These are phyloP conservation scores for Gossypium raimondii DNA, from an alignment of 345 rosid genomes.

Conservation along the genomic window DNA sequence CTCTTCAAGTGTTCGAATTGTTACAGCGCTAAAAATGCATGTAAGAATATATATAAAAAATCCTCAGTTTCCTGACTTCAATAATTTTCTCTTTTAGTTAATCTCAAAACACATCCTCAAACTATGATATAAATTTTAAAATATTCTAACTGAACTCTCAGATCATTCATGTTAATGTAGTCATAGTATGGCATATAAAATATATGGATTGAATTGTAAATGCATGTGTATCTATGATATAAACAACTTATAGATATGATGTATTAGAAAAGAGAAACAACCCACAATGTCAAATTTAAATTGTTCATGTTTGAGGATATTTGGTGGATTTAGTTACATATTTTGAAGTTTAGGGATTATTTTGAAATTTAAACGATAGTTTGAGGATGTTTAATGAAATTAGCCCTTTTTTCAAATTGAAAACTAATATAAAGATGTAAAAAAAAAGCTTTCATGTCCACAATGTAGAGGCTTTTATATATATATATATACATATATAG, in stretches of 20 bases:
- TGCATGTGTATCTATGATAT: neutral
- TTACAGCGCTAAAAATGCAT: conserved; percentile 18
- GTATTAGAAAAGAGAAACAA: too few species aligned
- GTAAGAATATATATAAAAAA: neutral
- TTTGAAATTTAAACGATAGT: too few species aligned
- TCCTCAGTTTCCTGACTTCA: conserved; percentile 12
- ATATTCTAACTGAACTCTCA: too few species aligned
- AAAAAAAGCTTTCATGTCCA: neutral
- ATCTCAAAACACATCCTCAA: neutral
- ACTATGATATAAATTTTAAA: neutral
- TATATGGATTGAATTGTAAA: neutral
- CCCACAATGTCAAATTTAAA: too few species aligned
- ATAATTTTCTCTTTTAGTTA: neutral
- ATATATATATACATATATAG: neutral
- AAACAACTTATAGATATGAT: too few species aligned
- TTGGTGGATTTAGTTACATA: too few species aligned
- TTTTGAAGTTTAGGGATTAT: too few species aligned
- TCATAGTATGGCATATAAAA: too few species aligned
- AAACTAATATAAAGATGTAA: neutral
- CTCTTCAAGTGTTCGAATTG: neutral
- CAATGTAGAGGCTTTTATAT: neutral
- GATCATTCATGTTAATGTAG: too few species aligned
- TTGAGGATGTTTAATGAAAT: too few species aligned
- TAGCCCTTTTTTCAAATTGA: neutral
- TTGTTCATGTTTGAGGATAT: too few species aligned